Evolutionary conservation across 106 monocot species (phyloP).

Genomic region (Platanthera guangdongensis): DNA sequence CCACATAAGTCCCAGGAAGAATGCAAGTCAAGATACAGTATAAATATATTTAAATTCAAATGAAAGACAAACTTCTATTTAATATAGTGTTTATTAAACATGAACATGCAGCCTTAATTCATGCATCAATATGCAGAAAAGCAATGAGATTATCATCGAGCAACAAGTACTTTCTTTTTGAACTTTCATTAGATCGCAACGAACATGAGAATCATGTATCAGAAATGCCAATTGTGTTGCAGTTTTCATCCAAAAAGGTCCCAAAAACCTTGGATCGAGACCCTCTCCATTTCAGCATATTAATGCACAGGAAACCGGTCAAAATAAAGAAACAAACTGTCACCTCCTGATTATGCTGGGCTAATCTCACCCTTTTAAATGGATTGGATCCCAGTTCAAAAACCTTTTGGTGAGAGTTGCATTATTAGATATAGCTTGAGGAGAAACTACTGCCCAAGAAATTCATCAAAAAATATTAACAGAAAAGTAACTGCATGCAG

Average conservation of each 20-base stretch:
- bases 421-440: too few relatives aligned
- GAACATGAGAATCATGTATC: background rate
- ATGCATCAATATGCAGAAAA: background rate
- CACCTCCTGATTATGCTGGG: too few relatives aligned
- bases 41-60: background rate
- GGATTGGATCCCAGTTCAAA: too few relatives aligned
- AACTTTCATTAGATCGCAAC: background rate
- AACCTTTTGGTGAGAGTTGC: too few relatives aligned
- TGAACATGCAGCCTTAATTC: background rate
- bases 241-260: background rate
- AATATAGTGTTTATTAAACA: background rate
- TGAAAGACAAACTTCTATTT: background rate
- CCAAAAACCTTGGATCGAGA: too few relatives aligned
- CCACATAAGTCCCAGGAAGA: background rate
- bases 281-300: too few relatives aligned
- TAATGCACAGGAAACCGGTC: too few relatives aligned
- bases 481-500: background rate
- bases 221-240: background rate
- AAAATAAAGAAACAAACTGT: too few relatives aligned
- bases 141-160: background rate
- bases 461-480: too few relatives aligned
- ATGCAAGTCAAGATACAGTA: background rate
- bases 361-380: too few relatives aligned
- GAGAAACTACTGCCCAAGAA: too few relatives aligned
- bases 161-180: background rate